These are phyloP conservation scores for Cercophora newfieldiana DNA, from an alignment of 495 filamentous ascomycete species.

Conservation along the genomic window DNA sequence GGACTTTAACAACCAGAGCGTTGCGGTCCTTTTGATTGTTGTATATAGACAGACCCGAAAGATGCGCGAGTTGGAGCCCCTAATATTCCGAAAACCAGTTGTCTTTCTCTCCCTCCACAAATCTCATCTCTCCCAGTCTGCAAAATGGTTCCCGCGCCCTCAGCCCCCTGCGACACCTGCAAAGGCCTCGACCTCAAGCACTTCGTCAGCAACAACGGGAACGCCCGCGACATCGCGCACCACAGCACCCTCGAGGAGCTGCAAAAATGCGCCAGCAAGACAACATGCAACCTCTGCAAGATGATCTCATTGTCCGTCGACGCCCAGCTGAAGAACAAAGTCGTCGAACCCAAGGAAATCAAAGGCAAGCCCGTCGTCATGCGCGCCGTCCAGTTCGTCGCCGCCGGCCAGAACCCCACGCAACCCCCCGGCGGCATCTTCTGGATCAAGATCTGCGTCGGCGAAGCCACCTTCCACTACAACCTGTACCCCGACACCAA, in stretches of 20 bases:
- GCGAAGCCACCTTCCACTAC: not conserved
- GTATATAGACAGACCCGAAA: not conserved
- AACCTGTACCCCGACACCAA: not conserved
- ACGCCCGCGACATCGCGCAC: not conserved
- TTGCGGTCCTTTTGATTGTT: not conserved
- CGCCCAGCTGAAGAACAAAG: not conserved
- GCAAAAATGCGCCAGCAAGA: not conserved
- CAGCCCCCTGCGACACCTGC: not conserved
- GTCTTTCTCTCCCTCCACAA: not conserved
- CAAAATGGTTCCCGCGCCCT: not conserved
- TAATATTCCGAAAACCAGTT: not conserved
- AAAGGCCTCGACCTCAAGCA: not conserved
- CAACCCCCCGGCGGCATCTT: constrained; percentile 2
- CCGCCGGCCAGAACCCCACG: not conserved
- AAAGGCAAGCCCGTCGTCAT: not conserved
- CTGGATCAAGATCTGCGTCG: not conserved
- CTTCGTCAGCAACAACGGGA: not conserved
- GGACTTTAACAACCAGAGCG: not conserved
- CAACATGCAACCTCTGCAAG: constrained; percentile 1
- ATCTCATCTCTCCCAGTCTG: not conserved
- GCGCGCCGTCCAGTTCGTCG: not conserved
- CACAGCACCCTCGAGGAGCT: not conserved
- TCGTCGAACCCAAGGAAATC: not conserved
- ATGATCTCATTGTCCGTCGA: not conserved
- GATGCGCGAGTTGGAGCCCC: too few relatives aligned